phyloP scores from a whole-genome alignment of 257 asterid genomes.

The Solanum chiquidenum region DNA sequence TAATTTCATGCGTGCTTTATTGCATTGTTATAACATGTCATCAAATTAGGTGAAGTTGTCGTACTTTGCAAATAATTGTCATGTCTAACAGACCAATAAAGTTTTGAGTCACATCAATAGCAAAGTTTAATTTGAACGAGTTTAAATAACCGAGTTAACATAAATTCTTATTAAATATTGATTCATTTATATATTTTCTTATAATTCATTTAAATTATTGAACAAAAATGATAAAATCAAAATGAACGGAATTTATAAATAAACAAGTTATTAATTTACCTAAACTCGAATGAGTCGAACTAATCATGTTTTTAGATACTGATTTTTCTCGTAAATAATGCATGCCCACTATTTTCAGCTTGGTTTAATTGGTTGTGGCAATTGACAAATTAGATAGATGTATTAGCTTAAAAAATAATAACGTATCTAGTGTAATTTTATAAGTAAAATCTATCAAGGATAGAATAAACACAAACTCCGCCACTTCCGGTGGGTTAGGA shows the following conservation, averaged over 20 bases:
- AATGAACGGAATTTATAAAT: not conserved
- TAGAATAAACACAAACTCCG: too few species aligned
- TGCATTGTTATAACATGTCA: not conserved
- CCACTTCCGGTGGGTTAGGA: not conserved
- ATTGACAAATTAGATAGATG: not conserved
- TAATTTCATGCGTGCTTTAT: not conserved
- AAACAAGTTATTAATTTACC: not conserved
- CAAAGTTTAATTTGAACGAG: not conserved
- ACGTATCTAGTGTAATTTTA: accelerated
- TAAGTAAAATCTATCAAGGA: accelerated
- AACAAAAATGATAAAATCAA: not conserved
- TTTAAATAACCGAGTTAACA: too few species aligned
- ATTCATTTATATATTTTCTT: not conserved
- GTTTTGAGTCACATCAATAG: not conserved
- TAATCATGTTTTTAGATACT: not conserved
- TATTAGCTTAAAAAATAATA: not conserved
- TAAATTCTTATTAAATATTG: not conserved
- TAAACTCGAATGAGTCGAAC: not conserved
- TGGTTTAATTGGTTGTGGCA: not conserved
- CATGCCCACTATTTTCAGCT: not conserved
- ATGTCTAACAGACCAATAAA: not conserved
- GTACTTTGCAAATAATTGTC: not conserved
- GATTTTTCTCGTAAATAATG: not conserved
- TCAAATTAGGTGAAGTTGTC: not conserved
- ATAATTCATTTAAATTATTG: not conserved